Base-by-base conservation (phyloP, 345 rosid genomes). In the Dovyalis caffra region DNA sequence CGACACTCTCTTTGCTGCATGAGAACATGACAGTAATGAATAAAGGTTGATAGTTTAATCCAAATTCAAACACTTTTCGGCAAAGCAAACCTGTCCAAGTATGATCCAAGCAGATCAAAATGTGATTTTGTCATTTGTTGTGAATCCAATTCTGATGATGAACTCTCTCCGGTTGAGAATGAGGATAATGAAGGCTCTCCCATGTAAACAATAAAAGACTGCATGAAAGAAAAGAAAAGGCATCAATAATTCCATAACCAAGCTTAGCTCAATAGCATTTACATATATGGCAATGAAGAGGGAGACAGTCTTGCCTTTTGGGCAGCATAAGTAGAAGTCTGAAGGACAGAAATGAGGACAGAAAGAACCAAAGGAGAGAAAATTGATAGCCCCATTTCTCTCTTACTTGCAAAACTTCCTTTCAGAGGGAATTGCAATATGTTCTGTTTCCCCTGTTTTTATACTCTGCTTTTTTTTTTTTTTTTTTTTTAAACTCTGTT, bases 191-290 rank as follows among this genome's bases (percentile, higher is more conserved):
- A 66, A 65, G 51, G 56, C 25, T 66, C 57, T 18, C 80, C 81
- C 75, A 78, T 16, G 68, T 58, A 60, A 14, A 72, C 81, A 28
- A 78, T 68, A 16, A 66, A 72, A 66, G 71, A 56, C 81, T 72
- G 75, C 74, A 71, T n/a, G 14, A 69, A 58, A 72, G 6, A 33
- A 15, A 26, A 67, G n/a, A n/a, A n/a, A n/a, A n/a, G n/a, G 47
- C 47, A 43, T 43, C 18, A 43, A 43, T 43, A 43, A 43, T 14
- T 12, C 47, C 47, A 43, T 10, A 12, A 43, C 47, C 8, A 35
- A 35, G 38, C 38, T 7, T 35, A 9, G 38, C 6, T 35, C 47
- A 43, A 3, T 43, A 43, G 47, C 47, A 43, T 43, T 3, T 14
- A 43, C 47, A 43, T 12, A 16, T 12, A 43, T 15, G 47, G 4